Evolutionary conservation across 1,139 yeast genomes (phyloP).

Genomic region (Protomyces lactucae-debilis): DNA sequence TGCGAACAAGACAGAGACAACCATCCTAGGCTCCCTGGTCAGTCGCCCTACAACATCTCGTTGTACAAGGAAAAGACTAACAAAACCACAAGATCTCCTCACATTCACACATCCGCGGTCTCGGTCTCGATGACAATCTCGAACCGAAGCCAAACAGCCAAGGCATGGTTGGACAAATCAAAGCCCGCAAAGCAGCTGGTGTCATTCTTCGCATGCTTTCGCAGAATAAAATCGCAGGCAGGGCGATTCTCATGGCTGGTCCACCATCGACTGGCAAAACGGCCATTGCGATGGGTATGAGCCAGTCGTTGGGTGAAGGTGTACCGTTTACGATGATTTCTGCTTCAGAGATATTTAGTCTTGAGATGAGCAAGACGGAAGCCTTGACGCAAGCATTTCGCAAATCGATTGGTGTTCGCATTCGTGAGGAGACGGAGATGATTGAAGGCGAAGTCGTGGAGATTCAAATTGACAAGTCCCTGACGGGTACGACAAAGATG

Average conservation of each 20-base stretch:
- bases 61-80: not conserved
- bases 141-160: conserved; percentile 75
- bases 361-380: conserved; percentile 91
- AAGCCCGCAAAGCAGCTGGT: conserved; percentile 95
- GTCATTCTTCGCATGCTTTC: conserved; percentile 87
- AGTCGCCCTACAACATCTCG: not conserved
- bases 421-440: conserved; percentile 93
- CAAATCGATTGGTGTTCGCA: conserved; percentile 88
- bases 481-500: conserved; percentile 97
- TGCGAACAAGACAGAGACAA: conserved; percentile 1
- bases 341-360: conserved; percentile 86
- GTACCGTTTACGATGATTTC: conserved; percentile 96
- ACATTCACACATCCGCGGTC: conserved; percentile 92
- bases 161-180: conserved; percentile 97
- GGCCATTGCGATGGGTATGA: conserved; percentile 95
- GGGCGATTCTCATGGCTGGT: conserved; percentile 93
- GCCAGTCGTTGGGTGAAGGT: conserved; percentile 81
- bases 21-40: not conserved
- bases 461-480: conserved; percentile 91
- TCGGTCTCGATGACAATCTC: conserved; percentile 74
- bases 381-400: conserved; percentile 94
- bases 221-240: conserved; percentile 91
- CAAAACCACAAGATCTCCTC: conserved; percentile 38
- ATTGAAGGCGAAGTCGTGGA: conserved; percentile 99
- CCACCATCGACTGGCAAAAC: conserved; percentile 99